Conservation (phyloP, 345 rosid genomes). For the Ceriops zippeliana region DNA sequence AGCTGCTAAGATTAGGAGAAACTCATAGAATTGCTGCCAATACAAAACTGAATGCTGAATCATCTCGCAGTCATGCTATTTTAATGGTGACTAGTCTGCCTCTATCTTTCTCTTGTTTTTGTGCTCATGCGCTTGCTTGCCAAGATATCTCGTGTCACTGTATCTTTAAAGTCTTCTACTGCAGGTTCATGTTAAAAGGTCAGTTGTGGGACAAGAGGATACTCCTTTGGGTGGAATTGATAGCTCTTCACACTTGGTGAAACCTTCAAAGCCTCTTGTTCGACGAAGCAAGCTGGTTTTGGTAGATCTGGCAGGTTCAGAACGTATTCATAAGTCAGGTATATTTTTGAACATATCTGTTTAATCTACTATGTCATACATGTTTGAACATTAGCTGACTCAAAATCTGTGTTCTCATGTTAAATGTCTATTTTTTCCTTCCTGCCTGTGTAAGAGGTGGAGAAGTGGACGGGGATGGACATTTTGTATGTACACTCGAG, state of each 20-base stretch:
- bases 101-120: neutral
- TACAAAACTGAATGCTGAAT: slow-evolving; percentile 34
- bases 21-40: slow-evolving; percentile 36
- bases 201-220: slow-evolving; percentile 25
- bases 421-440: neutral
- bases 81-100: slow-evolving; percentile 23
- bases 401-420: neutral
- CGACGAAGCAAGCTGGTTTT: slow-evolving; percentile 32
- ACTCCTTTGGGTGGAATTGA: slow-evolving; percentile 15
- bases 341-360: neutral
- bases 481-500: neutral
- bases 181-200: slow-evolving; percentile 30
- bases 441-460: neutral
- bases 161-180: neutral
- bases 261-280: slow-evolving; percentile 30
- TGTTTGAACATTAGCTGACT: neutral
- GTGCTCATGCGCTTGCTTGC: neutral
- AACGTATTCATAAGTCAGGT: slow-evolving; percentile 37
- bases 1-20: slow-evolving; percentile 34
- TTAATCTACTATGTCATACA: neutral
- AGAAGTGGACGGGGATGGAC: neutral
- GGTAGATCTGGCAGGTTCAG: slow-evolving; percentile 40
- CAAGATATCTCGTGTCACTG: neutral
- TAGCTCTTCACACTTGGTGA: slow-evolving; percentile 27
- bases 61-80: slow-evolving; percentile 35